These are phyloP conservation scores for Lipomyces yamanashiensis DNA, from an alignment of 805 yeast species.

Conservation along the genomic window DNA sequence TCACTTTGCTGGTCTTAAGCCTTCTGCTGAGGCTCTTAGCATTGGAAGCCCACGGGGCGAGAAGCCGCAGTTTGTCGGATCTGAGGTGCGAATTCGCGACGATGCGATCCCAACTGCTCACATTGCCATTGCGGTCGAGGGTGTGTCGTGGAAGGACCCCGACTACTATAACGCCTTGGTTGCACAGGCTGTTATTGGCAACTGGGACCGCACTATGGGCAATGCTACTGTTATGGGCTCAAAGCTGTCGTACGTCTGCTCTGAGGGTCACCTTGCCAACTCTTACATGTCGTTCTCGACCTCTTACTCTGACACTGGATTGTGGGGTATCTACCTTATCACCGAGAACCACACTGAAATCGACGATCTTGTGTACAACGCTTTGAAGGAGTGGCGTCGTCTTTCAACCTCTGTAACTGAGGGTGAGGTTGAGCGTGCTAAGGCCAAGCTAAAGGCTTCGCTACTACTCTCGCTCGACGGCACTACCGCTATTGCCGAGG, in stretches of 20 bases:
- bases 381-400: conserved; percentile 86
- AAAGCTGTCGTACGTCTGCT: conserved; percentile 70
- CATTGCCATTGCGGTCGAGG: conserved; percentile 94
- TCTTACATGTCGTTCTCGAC: conserved; percentile 97
- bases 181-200: conserved; percentile 95
- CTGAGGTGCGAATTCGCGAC: conserved; percentile 84
- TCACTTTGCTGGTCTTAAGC: conserved; percentile 60
- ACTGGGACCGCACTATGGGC: conserved; percentile 94
- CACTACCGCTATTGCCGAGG: conserved; percentile 95
- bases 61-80: conserved; percentile 81
- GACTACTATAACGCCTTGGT: conserved; percentile 95
- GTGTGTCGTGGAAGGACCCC: conserved; percentile 95
- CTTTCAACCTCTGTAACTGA: conserved; percentile 78
- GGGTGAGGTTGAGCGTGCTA: conserved; percentile 90
- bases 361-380: conserved; percentile 70
- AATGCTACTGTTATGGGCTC: conserved; percentile 84
- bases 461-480: conserved; percentile 88
- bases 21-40: conserved; percentile 61
- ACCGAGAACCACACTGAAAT: conserved; percentile 75
- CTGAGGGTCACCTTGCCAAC: conserved; percentile 75
- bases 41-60: conserved; percentile 74
- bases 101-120: conserved; percentile 84
- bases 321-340: conserved; percentile 95
- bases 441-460: conserved; percentile 92
- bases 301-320: conserved; percentile 94